phyloP scores from a whole-genome alignment of 202 grass and related monocot genomes.

The Digitaria exilis region DNA sequence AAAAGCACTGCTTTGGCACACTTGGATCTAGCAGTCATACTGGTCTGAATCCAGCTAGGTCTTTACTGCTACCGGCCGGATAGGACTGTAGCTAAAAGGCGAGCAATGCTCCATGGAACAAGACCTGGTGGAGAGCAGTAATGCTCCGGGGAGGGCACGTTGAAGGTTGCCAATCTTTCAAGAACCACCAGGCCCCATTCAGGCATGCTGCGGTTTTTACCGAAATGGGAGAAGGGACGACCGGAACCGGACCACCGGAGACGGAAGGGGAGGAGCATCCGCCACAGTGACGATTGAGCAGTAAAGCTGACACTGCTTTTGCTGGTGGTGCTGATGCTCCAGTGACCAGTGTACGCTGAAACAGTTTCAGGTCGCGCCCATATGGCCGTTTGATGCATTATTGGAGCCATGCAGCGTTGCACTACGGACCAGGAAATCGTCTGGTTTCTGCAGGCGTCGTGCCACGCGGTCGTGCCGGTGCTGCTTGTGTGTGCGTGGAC shows the following conservation, averaged over 20 bases:
- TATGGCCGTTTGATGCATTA: conserved; percentile 61
- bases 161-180: conserved; percentile 9
- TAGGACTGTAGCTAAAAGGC: background rate
- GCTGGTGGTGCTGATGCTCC: conserved; percentile 34
- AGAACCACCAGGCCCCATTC: conserved; percentile 6
- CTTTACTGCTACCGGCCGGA: background rate
- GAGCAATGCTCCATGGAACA: conserved; percentile 12
- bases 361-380: conserved; percentile 38
- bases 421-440: background rate
- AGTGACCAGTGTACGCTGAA: conserved; percentile 33
- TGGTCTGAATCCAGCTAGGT: background rate
- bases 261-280: background rate
- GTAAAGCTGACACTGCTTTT: conserved; percentile 52
- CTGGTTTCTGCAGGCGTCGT: conserved; percentile 19
- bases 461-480: background rate
- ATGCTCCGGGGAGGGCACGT: conserved; percentile 4
- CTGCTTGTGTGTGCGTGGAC: background rate
- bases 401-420: conserved; percentile 24
- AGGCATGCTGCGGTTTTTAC: conserved; percentile 10
- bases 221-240: background rate
- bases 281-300: conserved; percentile 31
- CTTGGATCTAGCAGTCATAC: background rate
- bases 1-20: background rate
- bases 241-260: background rate
- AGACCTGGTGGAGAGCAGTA: conserved; percentile 3